These are phyloP conservation scores for Chamaecrista fasciculata DNA, from an alignment of 306 rosid genomes.

Conservation along the genomic window DNA sequence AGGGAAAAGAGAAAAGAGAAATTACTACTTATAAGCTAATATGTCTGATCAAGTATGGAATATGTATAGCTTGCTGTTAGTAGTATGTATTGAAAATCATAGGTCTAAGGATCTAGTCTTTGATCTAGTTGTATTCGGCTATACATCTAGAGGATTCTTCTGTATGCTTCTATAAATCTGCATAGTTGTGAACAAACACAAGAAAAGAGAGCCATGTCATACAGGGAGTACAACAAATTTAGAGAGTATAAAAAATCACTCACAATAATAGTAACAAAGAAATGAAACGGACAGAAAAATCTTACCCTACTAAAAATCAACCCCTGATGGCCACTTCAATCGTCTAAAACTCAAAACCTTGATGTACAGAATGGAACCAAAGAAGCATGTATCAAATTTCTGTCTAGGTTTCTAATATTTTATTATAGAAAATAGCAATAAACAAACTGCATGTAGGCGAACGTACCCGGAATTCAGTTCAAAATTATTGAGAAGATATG, in stretches of 20 bases:
- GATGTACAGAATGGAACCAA: constrained; percentile 37
- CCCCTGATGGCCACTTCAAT: constrained; percentile 54
- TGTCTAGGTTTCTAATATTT: constrained; percentile 2
- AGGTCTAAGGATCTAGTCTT: constrained; percentile 61
- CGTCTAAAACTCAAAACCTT: constrained; percentile 57
- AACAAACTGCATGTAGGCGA: constrained; percentile 21
- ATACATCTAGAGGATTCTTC: constrained; percentile 73
- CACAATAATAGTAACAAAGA: neutral
- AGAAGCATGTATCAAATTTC: constrained; percentile 32
- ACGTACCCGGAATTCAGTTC: constrained; percentile 46
- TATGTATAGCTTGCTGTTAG: constrained; percentile 81
- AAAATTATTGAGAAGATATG: constrained; percentile 44
- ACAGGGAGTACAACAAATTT: neutral
- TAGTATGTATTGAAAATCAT: constrained; percentile 76
- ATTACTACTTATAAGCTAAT: constrained; percentile 45
- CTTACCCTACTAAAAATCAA: constrained; percentile 68
- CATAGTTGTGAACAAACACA: constrained; percentile 32
- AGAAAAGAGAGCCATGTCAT: neutral
- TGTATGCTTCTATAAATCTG: constrained; percentile 81
- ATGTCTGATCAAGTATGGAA: constrained; percentile 69
- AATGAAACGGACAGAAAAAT: neutral
- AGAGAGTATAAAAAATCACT: constrained; percentile 7
- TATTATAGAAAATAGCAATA: neutral
- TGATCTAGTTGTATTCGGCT: constrained; percentile 78
- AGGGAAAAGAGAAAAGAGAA: constrained; percentile 38